Conservation (phyloP, 148 eudicot species). For the Tetragonia tetragonoides region DNA sequence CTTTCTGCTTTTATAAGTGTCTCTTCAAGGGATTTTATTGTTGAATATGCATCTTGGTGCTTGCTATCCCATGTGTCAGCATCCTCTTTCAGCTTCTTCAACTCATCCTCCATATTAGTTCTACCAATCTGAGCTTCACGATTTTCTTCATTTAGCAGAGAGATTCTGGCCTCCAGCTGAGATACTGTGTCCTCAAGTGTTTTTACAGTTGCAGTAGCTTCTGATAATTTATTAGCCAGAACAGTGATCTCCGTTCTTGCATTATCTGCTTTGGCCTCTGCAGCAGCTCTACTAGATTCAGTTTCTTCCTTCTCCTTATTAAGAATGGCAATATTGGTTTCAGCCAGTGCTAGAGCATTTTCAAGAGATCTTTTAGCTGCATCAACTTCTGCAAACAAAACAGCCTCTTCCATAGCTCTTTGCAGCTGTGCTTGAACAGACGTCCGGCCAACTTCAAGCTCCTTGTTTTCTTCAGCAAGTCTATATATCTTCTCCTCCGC, state of each 20-base stretch:
- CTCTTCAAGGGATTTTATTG: slow-evolving; percentile 53
- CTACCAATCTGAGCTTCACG: slow-evolving; percentile 43
- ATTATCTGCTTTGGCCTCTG: slow-evolving; percentile 61
- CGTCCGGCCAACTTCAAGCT: slow-evolving; percentile 48
- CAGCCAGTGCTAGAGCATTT: slow-evolving; percentile 59
- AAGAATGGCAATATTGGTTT: slow-evolving; percentile 44
- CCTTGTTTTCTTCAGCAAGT: slow-evolving; percentile 61
- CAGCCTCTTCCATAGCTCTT: slow-evolving; percentile 48
- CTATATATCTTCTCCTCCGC: slow-evolving; percentile 46
- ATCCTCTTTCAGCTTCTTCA: slow-evolving; percentile 65
- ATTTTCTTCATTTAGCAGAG: slow-evolving; percentile 58
- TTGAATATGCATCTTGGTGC: slow-evolving; percentile 52
- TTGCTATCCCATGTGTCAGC: slow-evolving; percentile 46
- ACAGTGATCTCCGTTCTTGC: slow-evolving; percentile 51
- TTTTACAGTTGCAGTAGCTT: slow-evolving; percentile 53
- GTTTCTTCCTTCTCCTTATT: slow-evolving; percentile 65
- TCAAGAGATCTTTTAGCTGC: slow-evolving; percentile 50
- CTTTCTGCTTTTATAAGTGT: slow-evolving; percentile 50
- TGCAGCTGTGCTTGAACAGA: slow-evolving; percentile 46
- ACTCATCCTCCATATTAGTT: slow-evolving; percentile 48
- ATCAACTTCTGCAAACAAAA: slow-evolving; percentile 45
- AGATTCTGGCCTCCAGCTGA: slow-evolving; percentile 48
- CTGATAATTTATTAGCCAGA: slow-evolving; percentile 47
- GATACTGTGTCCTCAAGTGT: slow-evolving; percentile 67
- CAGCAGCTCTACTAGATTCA: slow-evolving; percentile 40